A percentile compares a stretch with the other conserved stretches of the same genome.
These are phyloP conservation scores for Boletus pseudopeckii DNA, from an alignment of 768 basidiomycete genomes.

Conservation along the genomic window DNA sequence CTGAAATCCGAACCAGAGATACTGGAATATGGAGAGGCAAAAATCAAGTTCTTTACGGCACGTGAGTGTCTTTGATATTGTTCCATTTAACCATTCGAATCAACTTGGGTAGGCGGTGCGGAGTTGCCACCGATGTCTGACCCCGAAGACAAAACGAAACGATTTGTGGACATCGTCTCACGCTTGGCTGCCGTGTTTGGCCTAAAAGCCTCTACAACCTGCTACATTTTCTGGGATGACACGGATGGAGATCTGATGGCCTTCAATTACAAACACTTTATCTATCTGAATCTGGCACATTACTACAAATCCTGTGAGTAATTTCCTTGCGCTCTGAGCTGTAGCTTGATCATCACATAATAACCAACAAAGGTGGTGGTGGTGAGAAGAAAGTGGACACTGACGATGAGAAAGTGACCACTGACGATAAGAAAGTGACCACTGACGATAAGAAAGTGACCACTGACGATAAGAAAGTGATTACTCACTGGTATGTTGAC, in stretches of 20 bases:
- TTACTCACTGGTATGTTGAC: slow-evolving; percentile 10
- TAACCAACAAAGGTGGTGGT: too few species aligned
- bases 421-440: not conserved
- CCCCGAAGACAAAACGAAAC: not conserved
- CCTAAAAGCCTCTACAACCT: not conserved
- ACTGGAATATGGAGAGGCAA: not conserved
- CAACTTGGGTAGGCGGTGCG: not conserved
- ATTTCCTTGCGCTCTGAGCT: not conserved
- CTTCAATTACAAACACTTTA: slow-evolving; percentile 9
- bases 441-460: too few species aligned
- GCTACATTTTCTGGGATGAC: slow-evolving; percentile 18
- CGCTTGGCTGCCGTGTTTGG: slow-evolving; percentile 2
- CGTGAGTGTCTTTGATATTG: not conserved
- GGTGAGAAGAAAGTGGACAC: too few species aligned
- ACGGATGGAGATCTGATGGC: slow-evolving; percentile 16
- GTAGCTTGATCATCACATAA: not conserved
- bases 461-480: not conserved
- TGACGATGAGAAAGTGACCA: too few species aligned
- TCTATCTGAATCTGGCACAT: slow-evolving; percentile 15
- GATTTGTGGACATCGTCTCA: slow-evolving; percentile 4
- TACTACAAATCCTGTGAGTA: slow-evolving; percentile 5
- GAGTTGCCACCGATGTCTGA: not conserved
- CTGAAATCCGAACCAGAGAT: not conserved
- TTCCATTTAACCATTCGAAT: not conserved
- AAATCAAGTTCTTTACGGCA: slow-evolving; percentile 9